A percentile compares a stretch with the other conserved stretches of the same genome.
These are phyloP conservation scores for Sporothrix globosa DNA, from an alignment of 2,329 filamentous ascomycete genomes.

Conservation along the genomic window DNA sequence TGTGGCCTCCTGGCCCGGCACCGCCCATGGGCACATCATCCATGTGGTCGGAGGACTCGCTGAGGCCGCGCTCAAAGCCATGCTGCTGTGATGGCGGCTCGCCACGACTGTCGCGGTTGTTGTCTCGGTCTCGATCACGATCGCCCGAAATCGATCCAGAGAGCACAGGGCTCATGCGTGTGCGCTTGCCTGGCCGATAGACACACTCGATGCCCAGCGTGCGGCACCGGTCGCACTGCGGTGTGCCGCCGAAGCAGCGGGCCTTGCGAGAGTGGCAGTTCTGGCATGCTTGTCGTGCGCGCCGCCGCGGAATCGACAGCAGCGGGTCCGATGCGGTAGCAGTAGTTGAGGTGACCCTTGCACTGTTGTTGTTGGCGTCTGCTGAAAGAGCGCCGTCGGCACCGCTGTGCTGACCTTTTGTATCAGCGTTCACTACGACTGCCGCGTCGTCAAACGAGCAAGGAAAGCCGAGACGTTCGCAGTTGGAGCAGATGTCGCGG, in stretches of 20 bases:
- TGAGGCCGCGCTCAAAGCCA: slow-evolving; percentile 42
- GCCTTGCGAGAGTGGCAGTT: slow-evolving; percentile 63
- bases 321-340: slow-evolving; percentile 38
- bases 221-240: slow-evolving; percentile 57
- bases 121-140: background rate
- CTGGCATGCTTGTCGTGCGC: slow-evolving; percentile 60
- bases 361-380: background rate
- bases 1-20: slow-evolving; percentile 3
- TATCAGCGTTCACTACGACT: slow-evolving; percentile 38
- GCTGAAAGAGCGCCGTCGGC: background rate
- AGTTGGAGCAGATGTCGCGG: slow-evolving; percentile 59
- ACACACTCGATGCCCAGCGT: slow-evolving; percentile 59
- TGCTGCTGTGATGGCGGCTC: slow-evolving; percentile 36
- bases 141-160: slow-evolving; percentile 25
- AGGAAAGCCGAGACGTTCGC: slow-evolving; percentile 60
- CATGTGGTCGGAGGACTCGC: slow-evolving; percentile 37
- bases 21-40: slow-evolving; percentile 24
- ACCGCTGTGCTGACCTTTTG: background rate
- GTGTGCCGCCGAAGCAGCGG: slow-evolving; percentile 60
- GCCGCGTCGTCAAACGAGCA: slow-evolving; percentile 58
- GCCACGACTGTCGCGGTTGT: background rate
- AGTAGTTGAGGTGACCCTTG: too few species aligned
- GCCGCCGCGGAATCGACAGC: slow-evolving; percentile 53
- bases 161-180: slow-evolving; percentile 34
- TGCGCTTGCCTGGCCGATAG: slow-evolving; percentile 55